Conservation (phyloP, 192 early-diverging fungal species). For the Anaeromyces robustus region DNA sequence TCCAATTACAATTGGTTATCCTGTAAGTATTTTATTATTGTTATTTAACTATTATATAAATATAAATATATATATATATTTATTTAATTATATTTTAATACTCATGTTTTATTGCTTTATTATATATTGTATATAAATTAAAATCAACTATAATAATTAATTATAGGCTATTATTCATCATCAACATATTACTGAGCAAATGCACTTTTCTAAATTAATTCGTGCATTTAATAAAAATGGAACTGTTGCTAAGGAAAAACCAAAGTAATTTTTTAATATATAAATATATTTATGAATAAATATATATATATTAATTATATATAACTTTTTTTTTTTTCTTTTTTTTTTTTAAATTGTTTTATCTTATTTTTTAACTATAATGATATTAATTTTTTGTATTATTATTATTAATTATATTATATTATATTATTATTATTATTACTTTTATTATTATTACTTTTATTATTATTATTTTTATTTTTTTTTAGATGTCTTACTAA, state of each 20-base stretch:
- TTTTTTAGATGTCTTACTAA: slow-evolving; percentile 13
- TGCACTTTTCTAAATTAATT: slow-evolving; percentile 54
- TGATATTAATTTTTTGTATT: no score
- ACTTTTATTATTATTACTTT: no score
- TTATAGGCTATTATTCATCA: slow-evolving; percentile 64
- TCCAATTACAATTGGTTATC: slow-evolving; percentile 84
- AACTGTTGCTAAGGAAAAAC: slow-evolving; percentile 70
- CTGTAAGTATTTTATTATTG: slow-evolving; percentile 49
- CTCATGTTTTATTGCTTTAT: no score
- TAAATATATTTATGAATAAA: no score
- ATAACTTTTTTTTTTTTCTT: neutral
- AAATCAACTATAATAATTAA: neutral
- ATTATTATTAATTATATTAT: no score
- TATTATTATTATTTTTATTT: slow-evolving; percentile 28
- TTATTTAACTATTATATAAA: no score
- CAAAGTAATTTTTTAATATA: slow-evolving; percentile 22
- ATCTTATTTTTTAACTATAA: no score
- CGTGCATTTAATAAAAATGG: slow-evolving; percentile 64
- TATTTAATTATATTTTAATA: no score
- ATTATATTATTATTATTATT: no score
- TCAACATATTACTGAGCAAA: slow-evolving; percentile 68
- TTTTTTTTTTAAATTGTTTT: no score
- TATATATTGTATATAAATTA: no score
- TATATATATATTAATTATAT: neutral
- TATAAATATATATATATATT: no score